These are phyloP conservation scores for Decorospora gaudefroyi DNA, from an alignment of 2,329 filamentous ascomycete genomes.

Conservation along the genomic window DNA sequence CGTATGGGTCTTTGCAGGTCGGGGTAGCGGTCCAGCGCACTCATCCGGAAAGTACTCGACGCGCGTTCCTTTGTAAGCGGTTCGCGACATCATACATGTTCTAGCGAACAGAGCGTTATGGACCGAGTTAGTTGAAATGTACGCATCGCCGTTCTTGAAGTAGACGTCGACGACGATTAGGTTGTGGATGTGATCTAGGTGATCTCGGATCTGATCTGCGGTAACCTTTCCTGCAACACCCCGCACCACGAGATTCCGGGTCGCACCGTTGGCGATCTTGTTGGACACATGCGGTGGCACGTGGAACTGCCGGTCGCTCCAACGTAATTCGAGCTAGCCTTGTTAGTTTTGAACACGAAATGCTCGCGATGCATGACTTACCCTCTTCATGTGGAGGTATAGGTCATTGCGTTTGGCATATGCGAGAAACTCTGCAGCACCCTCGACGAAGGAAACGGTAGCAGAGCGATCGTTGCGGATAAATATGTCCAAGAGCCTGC, in stretches of 20 bases:
- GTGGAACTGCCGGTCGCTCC: constrained; percentile 72
- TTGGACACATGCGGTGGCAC: constrained; percentile 65
- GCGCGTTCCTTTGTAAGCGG: constrained; percentile 69
- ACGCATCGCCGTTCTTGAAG: constrained; percentile 63
- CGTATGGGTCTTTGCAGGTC: constrained; percentile 15
- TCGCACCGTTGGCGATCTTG: constrained; percentile 69
- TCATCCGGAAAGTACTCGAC: constrained; percentile 76
- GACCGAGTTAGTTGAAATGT: constrained; percentile 77
- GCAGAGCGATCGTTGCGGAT: constrained; percentile 65
- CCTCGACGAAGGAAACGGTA: constrained; percentile 71
- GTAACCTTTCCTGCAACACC: constrained; percentile 62
- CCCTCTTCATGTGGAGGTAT: constrained; percentile 69
- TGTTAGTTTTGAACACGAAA: constrained; percentile 3
- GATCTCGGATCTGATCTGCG: constrained; percentile 66
- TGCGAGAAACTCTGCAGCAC: constrained; percentile 63
- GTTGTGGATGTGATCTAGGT: constrained; percentile 83
- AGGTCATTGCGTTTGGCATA: constrained; percentile 68
- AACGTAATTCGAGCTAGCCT: constrained; percentile 66
- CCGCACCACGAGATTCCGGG: constrained; percentile 73
- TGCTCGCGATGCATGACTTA: constrained; percentile 49
- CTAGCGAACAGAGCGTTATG: constrained; percentile 74
- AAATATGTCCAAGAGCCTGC: constrained; percentile 70
- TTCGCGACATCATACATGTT: constrained; percentile 73
- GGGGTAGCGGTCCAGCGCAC: constrained; percentile 64
- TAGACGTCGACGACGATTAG: constrained; percentile 69